These are phyloP conservation scores for Megacollybia platyphylla DNA, from an alignment of 1,284 basidiomycete genomes.

Conservation along the genomic window DNA sequence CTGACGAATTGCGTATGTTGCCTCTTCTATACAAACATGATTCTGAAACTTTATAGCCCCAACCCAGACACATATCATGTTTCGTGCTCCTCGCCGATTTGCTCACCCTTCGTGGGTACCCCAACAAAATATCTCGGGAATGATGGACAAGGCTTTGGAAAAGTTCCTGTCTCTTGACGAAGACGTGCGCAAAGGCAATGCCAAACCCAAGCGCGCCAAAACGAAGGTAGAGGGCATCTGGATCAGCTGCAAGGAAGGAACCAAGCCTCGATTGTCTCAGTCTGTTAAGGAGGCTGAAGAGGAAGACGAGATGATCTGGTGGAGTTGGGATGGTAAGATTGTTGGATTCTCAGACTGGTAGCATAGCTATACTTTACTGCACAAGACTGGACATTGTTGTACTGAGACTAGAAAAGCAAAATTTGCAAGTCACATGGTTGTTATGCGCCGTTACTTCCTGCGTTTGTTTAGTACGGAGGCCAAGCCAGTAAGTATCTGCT, in stretches of 20 bases:
- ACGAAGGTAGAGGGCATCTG: constrained; percentile 45
- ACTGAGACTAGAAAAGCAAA: neutral
- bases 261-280: constrained; percentile 6
- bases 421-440: neutral
- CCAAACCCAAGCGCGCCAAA: constrained; percentile 13
- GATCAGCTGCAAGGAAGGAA: constrained; percentile 27
- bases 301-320: constrained; percentile 69
- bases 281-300: constrained; percentile 20
- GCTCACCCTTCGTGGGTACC: constrained; percentile 62
- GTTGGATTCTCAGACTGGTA: constrained; percentile 61
- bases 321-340: constrained; percentile 66
- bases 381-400: neutral
- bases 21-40: neutral
- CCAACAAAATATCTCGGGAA: constrained; percentile 38
- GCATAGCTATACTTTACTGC: neutral
- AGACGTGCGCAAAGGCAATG: constrained; percentile 12
- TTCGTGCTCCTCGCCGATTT: constrained; percentile 63
- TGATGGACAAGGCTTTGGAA: constrained; percentile 25
- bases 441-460: neutral
- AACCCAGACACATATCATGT: constrained; percentile 55
- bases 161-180: constrained; percentile 17
- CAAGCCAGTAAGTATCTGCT: no score
- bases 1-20: constrained; percentile 44
- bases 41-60: constrained; percentile 27
- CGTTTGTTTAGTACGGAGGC: no score